Conservation (phyloP, 208 protist genomes). For the Crithidia expoeki region DNA sequence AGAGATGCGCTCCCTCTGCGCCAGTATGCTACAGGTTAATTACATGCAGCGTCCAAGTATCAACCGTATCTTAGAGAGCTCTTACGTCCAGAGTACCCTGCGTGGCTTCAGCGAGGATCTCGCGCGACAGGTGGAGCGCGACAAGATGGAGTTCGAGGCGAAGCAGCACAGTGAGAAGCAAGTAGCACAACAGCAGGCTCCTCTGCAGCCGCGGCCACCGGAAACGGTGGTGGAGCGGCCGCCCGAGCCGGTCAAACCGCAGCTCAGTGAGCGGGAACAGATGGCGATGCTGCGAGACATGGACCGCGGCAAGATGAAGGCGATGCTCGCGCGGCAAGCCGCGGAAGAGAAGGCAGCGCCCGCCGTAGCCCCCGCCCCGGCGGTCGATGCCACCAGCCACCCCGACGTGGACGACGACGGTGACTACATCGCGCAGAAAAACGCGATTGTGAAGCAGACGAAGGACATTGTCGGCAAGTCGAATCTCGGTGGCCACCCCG, state of each 20-base stretch:
- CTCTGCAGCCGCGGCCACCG: neutral
- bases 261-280: slow-evolving; percentile 84
- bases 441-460: slow-evolving; percentile 75
- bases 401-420: slow-evolving; percentile 87
- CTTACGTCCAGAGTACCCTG: slow-evolving; percentile 85
- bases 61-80: slow-evolving; percentile 87
- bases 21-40: slow-evolving; percentile 83
- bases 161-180: slow-evolving; percentile 35
- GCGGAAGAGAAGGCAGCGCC: slow-evolving; percentile 31
- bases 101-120: slow-evolving; percentile 84
- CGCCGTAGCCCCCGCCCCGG: slow-evolving; percentile 10
- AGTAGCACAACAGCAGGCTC: slow-evolving; percentile 4
- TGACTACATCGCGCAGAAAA: slow-evolving; percentile 86
- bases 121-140: slow-evolving; percentile 84
- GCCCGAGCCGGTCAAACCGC: slow-evolving; percentile 38
- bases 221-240: slow-evolving; percentile 8
- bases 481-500: slow-evolving; percentile 75
- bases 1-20: slow-evolving; percentile 83
- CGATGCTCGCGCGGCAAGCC: slow-evolving; percentile 78
- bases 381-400: slow-evolving; percentile 32
- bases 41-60: slow-evolving; percentile 84
- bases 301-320: slow-evolving; percentile 83
- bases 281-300: slow-evolving; percentile 91
- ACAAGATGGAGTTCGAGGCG: slow-evolving; percentile 78
- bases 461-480: slow-evolving; percentile 81